Percentiles rank a stretch among this genome's conserved stretches.
Conservation (phyloP, 139 green algal species). For the Micractinium conductrix region DNA sequence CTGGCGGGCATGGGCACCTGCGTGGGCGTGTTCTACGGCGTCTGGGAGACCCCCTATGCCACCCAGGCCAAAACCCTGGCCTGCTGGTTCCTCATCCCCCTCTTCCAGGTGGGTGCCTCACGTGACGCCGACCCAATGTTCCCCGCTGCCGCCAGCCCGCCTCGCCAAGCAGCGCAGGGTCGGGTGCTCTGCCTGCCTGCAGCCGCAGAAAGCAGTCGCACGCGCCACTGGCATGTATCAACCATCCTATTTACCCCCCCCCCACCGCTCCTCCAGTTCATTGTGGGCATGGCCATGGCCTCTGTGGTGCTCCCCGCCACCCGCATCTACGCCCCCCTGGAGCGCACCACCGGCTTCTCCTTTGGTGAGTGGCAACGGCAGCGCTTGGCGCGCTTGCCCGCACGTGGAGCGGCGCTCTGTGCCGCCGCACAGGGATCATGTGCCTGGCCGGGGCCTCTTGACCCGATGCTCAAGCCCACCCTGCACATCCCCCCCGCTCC, state of each 20-base stretch:
- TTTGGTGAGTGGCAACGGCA: not conserved
- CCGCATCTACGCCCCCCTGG: constrained; percentile 9
- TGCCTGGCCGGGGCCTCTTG: too few species aligned
- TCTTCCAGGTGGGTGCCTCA: not conserved
- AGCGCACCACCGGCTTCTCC: constrained; percentile 21
- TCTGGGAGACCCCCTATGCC: not conserved
- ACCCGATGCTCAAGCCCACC: too few species aligned
- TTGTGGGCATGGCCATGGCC: constrained; percentile 1
- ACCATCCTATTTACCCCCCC: too few species aligned
- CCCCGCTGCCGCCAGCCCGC: too few species aligned
- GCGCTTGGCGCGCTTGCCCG: too few species aligned
- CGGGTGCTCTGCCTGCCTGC: too few species aligned
- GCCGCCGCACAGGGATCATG: too few species aligned
- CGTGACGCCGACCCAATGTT: too few species aligned
- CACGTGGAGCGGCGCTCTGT: too few species aligned
- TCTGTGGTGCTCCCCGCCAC: not conserved
- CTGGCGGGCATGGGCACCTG: not conserved
- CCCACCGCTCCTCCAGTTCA: not conserved
- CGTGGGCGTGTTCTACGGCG: constrained; percentile 21
- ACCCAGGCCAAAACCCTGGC: not conserved
- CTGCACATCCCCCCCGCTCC: not conserved
- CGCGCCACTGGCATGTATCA: too few species aligned
- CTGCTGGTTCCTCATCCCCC: not conserved
- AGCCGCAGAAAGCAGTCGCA: too few species aligned
- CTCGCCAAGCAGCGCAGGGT: too few species aligned